Evolutionary conservation across 2,329 filamentous ascomycete genomes (phyloP).

Genomic region (Xylariaceae sp.): DNA sequence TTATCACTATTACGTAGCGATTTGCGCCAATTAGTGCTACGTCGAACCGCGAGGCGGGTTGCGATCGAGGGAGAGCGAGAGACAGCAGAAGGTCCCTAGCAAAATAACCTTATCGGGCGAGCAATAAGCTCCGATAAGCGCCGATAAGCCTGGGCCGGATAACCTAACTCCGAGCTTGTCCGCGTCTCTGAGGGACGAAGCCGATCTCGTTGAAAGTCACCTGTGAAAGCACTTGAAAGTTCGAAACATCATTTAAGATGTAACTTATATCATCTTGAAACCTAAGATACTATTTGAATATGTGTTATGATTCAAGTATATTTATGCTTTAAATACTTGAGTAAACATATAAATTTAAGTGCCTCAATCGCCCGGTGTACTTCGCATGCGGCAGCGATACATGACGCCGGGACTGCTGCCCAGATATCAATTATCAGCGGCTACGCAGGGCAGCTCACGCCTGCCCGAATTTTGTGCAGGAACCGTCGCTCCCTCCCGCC

Average conservation of each 20-base stretch:
- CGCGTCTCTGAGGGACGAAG: no score
- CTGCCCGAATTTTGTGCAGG: background rate
- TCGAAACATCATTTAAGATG: no score
- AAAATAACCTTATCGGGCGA: background rate
- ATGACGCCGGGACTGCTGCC: constrained; percentile 2
- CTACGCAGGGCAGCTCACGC: background rate
- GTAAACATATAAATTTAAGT: background rate
- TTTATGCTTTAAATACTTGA: no score
- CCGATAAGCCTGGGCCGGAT: background rate
- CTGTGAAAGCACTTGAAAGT: no score
- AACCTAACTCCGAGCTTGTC: no score
- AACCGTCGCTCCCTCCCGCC: background rate
- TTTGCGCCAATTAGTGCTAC: background rate
- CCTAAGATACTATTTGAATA: no score
- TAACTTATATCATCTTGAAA: no score
- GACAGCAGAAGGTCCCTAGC: constrained; percentile 4
- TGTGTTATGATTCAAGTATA: no score
- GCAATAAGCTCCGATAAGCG: background rate
- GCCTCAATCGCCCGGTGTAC: no score
- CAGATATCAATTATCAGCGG: background rate
- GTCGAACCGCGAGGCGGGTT: background rate
- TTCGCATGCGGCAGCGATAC: background rate
- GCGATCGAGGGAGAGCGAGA: constrained; percentile 3
- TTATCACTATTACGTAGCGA: background rate
- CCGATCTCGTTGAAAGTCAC: no score